Evolutionary conservation across 257 asterid genomes (phyloP).

Genomic region (Fraxinus cuspidata): DNA sequence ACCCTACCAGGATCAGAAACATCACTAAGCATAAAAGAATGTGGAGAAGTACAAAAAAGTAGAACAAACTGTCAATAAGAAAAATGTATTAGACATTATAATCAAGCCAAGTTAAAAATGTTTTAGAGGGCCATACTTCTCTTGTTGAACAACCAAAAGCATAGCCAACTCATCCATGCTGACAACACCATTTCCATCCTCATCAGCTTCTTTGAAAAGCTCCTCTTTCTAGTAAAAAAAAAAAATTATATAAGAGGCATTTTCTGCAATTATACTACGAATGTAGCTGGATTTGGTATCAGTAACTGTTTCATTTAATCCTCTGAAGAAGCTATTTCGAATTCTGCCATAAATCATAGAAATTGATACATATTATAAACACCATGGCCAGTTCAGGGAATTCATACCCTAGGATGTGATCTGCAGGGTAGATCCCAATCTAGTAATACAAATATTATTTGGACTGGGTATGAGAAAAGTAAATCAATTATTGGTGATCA

Average conservation of each 20-base stretch:
- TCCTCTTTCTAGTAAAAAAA: conserved; percentile 73
- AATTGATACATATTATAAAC: neutral
- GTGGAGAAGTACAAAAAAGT: conserved; percentile 4
- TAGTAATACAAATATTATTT: conserved; percentile 6
- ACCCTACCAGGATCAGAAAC: conserved; percentile 7
- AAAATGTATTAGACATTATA: neutral
- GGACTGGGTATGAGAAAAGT: conserved; percentile 2
- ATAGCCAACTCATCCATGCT: conserved; percentile 94
- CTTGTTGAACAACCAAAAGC: conserved; percentile 89
- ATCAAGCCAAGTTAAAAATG: neutral
- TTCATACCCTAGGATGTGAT: conserved; percentile 10
- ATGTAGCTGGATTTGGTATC: conserved; percentile 10
- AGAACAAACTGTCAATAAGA: neutral
- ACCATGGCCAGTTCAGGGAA: conserved; percentile 1
- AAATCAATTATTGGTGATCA: conserved; percentile 7
- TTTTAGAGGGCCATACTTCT: conserved; percentile 55
- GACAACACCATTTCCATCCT: conserved; percentile 86
- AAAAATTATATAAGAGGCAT: conserved; percentile 18
- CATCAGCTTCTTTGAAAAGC: conserved; percentile 90
- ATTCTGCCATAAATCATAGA: conserved; percentile 11
- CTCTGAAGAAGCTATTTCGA: conserved; percentile 8
- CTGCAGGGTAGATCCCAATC: conserved; percentile 21
- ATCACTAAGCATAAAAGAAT: conserved; percentile 8
- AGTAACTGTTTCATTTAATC: conserved; percentile 4
- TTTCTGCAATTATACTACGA: conserved; percentile 12